Evolutionary conservation across 2,329 filamentous ascomycete species (phyloP), one percentile per base, ranked within the genome.

Genomic region (Aureobasidium leucospermi): DNA sequence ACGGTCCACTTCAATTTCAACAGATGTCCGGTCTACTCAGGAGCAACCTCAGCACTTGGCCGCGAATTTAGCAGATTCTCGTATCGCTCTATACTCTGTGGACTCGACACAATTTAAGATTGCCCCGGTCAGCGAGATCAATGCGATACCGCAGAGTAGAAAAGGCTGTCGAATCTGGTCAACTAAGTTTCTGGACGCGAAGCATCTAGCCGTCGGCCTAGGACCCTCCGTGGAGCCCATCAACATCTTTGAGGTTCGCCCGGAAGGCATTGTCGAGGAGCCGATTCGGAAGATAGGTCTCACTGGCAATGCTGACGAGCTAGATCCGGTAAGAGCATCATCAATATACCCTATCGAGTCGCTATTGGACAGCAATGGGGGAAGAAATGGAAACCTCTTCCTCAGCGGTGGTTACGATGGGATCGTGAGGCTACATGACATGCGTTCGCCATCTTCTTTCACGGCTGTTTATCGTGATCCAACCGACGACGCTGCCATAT

Each of bases 341-440:
- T 76, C 77, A 6, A 69, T 81, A 4, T 80, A 80, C 58, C 73
- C 78, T 1, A 74, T 78, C n/a, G 64, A 62, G 28, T 47, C 58
- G 15, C 34, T 63, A 1, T 6, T 52, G 45, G 58, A 60, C 31
- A 38, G 19, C 36, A 60, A 56, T 13, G 61, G 60, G n/a, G 67
- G 69, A 19, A 70, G 69, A 10, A 64, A 74, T 4, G 79, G 79
- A 2, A 71, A 81, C 48, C 70, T 82, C 0, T 85, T 86, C 61
- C 71, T 87, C 2, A 80, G 81, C 34, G 83, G 83, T 8, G 83
- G 81, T 68, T 82, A 82, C 55, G 82, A 85, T 66, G 81, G 82
- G 10, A 73, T 78, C 41, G 74, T 79, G 41, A 77, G 82, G 64
- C 75, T 87, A 6, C 83, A 87, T 66, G 85, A 87, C 64, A 70